Evolutionary conservation across 2,329 filamentous ascomycete genomes (phyloP).

Genomic region (Ophiocordyceps camponoti-floridani): DNA sequence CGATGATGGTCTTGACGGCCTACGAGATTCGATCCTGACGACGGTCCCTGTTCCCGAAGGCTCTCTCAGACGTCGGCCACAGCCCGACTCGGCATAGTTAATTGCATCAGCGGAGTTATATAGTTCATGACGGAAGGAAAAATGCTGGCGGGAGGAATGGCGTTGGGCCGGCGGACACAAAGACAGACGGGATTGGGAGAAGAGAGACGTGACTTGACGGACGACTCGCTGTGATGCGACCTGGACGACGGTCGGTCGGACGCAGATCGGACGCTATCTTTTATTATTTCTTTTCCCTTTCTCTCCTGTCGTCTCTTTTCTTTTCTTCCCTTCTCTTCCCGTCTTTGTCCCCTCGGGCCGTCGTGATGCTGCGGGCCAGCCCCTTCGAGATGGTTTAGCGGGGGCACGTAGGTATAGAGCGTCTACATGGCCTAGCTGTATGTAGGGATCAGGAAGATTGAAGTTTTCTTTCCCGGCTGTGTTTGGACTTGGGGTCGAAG

Average conservation of each 20-base stretch:
- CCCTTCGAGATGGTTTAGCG: too few relatives aligned
- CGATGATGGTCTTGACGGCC: too few relatives aligned
- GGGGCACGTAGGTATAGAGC: not conserved
- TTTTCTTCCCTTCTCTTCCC: not conserved
- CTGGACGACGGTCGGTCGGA: not conserved
- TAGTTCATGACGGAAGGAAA: slow-evolving; percentile 2
- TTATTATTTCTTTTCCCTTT: too few relatives aligned
- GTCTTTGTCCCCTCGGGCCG: too few relatives aligned
- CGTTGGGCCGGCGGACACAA: too few relatives aligned
- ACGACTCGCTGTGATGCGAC: not conserved
- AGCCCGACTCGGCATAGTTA: not conserved
- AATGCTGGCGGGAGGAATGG: not conserved
- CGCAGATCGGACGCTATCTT: not conserved
- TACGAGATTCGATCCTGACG: not conserved
- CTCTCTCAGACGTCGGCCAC: too few relatives aligned
- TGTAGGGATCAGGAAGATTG: slow-evolving; percentile 1
- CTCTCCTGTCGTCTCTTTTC: too few relatives aligned
- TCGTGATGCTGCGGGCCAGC: too few relatives aligned
- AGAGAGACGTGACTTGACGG: not conserved
- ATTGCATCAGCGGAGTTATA: slow-evolving; percentile 3
- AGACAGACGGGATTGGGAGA: not conserved
- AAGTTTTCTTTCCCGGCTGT: slow-evolving; percentile 1
- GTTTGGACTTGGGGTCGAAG: not conserved
- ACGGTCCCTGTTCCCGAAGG: too few relatives aligned
- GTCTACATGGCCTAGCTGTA: slow-evolving; percentile 1